Conservation (phyloP, 1,139 yeast species). For the Geotrichum australiense region DNA sequence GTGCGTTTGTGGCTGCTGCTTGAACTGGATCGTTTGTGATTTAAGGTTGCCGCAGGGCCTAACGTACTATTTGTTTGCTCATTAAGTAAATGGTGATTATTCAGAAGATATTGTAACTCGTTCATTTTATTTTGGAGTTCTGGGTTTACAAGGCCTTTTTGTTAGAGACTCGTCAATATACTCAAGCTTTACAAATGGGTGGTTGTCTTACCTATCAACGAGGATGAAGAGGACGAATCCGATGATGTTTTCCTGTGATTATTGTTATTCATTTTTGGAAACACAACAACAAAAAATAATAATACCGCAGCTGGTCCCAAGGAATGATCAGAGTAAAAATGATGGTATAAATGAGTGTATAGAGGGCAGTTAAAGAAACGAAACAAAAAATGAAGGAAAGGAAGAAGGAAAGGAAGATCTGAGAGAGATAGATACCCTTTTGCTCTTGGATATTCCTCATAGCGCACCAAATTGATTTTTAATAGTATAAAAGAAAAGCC, state of each 20-base stretch:
- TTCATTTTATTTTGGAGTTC: constrained; percentile 2
- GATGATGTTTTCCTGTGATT: constrained; percentile 1
- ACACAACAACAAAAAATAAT: no score
- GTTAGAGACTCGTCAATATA: not conserved
- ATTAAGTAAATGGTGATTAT: constrained; percentile 1
- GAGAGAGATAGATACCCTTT: not conserved
- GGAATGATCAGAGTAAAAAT: no score
- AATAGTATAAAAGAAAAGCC: not conserved
- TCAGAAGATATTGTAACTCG: constrained; percentile 1
- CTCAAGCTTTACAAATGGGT: no score
- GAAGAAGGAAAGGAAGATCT: not conserved
- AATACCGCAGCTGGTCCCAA: no score
- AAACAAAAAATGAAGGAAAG: not conserved
- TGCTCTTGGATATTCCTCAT: not conserved
- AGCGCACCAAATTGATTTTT: not conserved
- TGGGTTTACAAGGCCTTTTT: not conserved
- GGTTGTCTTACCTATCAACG: not conserved
- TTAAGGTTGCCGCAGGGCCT: not conserved
- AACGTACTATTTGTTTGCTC: not conserved
- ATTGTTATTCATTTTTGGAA: constrained; percentile 1
- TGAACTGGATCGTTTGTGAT: constrained; percentile 4
- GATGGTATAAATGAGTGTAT: no score
- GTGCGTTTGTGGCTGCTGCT: constrained; percentile 4
- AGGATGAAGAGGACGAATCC: not conserved
- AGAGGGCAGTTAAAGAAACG: not conserved